Base-by-base conservation (phyloP, 2,329 filamentous ascomycete genomes). In the Madurella mycetomatis region DNA sequence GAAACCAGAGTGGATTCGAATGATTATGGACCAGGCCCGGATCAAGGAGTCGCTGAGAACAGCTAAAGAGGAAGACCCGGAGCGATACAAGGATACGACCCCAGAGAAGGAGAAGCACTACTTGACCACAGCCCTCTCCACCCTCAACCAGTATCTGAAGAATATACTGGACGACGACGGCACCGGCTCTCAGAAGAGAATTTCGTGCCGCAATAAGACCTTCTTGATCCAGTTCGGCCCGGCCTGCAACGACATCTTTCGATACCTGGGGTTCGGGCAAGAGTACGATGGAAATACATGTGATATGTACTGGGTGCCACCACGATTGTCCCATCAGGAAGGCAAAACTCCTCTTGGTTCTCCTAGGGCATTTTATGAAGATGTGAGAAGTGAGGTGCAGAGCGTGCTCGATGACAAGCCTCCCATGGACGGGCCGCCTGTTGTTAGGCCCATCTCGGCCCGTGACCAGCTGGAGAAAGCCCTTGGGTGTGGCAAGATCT, bases 161-260 rank as follows among this genome's bases (percentile, higher is more conserved):
- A 79, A 83, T 54, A 68, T 78, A 5, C 69, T 78, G 2, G 70
- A 74, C 1, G 65, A 67, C 1, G 68, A 69, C 37, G 69, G 70
- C 9, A 65, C 65, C 0, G 59, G 55, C 2, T 55, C 64, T 0
- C 48, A 37, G 4, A 69, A 76, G 43, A 77, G 69, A 47, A 81
- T 84, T 37, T 79, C 79, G 2, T 78, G 77, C 50, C 69, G 80
- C 1, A 84, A 84, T 60, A 83, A 82, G 63, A 74, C 76, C 13
- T 83, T 83, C 51, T 68, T 69, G 25, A 75, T 82, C 1, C 70
- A 80, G 7, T 82, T 83, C 53, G 77, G 79, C 0, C 70, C 71
- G 4, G 73, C 76, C 4, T 78, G 78, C 48, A 74, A 76, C 44
- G 63, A 67, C 18, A 70, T 83, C 12, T 79, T 83, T 60, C 68